Evolutionary conservation across 306 rosid genomes (phyloP), one percentile per base, ranked within the genome.

Genomic region (Betula pendula): DNA sequence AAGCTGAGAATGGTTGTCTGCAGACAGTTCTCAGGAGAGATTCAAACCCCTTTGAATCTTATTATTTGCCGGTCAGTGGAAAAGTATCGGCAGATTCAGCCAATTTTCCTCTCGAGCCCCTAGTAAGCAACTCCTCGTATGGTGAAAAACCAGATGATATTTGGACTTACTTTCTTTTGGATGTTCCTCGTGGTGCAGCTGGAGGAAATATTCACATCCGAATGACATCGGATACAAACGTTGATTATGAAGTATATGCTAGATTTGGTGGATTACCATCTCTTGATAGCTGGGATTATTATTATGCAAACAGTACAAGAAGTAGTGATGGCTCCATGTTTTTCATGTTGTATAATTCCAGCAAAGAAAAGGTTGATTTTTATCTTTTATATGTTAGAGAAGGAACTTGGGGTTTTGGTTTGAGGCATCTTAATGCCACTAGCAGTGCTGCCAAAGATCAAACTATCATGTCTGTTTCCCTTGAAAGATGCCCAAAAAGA

Each of bases 321-420:
- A 92, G 82, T 75, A 96, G 97, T 75, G 87, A 81, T 22, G 88
- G 88, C 65, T 91, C 94, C 40, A 70, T 69, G 88, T 96, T 96
- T 86, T 89, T 96, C 82, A 84, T 84, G 87, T 77, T 86, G 62
- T 89, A 84, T 77, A 88, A 88, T 82, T 89, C 99, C 33, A 96
- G 87, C 25, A 88, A 87, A 35, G 82, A 85, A 47, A 85, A 81
- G 60, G 53, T 92, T 25, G 97, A 96, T 66, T 92, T 96, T 81
- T 85, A 91, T 82, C 75, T 96, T 72, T 81, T 96, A 80, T 96
- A 91, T 56, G 85, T 87, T 53, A 87, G 90, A 86, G 98, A 96
- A 91, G 99, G 99, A 75, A 89, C 94, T 66, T 96, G 99, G 99
- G 85, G 84, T 85, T 84, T 96, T 60, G 99, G 98, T 72, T 80